Evolutionary conservation across 139 green algal genomes (phyloP).

Genomic region (Bryopsis sp.): DNA sequence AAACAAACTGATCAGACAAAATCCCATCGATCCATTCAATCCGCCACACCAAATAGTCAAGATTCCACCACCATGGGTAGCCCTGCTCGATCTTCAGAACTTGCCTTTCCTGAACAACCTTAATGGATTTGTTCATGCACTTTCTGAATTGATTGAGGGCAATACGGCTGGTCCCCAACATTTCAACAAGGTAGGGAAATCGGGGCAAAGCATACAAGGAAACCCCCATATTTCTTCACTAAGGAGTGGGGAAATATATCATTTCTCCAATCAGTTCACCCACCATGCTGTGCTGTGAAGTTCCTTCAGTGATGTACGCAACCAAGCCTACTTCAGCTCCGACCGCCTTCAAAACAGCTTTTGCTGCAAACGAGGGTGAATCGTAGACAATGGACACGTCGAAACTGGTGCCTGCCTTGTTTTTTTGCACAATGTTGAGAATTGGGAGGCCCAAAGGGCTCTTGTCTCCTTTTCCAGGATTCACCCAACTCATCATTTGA

Average conservation of each 20-base stretch:
- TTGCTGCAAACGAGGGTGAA: slow-evolving; percentile 87
- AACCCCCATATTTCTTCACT: too few relatives aligned
- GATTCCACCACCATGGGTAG: too few relatives aligned
- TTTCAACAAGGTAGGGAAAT: too few relatives aligned
- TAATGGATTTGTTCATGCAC: too few relatives aligned
- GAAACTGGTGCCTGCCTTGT: slow-evolving; percentile 68
- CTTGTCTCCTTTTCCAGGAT: slow-evolving; percentile 89
- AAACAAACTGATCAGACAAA: slow-evolving; percentile 21
- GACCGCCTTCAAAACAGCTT: slow-evolving; percentile 87
- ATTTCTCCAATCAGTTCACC: too few relatives aligned
- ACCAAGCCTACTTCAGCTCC: slow-evolving; percentile 91
- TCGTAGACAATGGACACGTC: slow-evolving; percentile 93
- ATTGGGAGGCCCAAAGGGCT: slow-evolving; percentile 92
- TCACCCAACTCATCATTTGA: slow-evolving; percentile 96
- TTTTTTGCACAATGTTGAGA: slow-evolving; percentile 84
- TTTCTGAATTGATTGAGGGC: too few relatives aligned
- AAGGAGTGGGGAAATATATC: too few relatives aligned
- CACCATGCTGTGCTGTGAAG: slow-evolving; percentile 97
- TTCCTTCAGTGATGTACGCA: slow-evolving; percentile 99
- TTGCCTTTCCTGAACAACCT: too few relatives aligned
- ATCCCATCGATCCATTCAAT: not conserved
- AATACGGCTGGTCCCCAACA: too few relatives aligned
- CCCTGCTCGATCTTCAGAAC: too few relatives aligned
- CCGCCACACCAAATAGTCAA: not conserved
- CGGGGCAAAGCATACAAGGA: too few relatives aligned